phyloP scores from a whole-genome alignment of 176 grass and related monocot species.

The Carex littledalei region DNA sequence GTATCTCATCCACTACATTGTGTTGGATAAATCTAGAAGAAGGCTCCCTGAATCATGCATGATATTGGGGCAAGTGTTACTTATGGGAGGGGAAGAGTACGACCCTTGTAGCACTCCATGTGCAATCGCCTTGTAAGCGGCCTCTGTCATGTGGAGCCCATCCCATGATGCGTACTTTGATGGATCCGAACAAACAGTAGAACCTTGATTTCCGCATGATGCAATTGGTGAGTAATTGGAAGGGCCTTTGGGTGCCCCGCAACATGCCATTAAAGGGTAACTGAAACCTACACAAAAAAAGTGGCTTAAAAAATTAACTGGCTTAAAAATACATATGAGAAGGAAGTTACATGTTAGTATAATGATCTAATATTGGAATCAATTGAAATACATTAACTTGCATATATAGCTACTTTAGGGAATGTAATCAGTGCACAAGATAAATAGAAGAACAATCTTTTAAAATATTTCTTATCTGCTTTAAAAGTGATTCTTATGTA shows the following conservation, averaged over 20 bases:
- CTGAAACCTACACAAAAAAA: slow-evolving; percentile 37
- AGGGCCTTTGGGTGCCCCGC: slow-evolving; percentile 50
- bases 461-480: too few species aligned
- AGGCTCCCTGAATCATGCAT: background rate
- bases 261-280: slow-evolving; percentile 57
- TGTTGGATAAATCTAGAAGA: background rate
- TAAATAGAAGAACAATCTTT: too few species aligned
- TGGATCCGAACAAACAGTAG: slow-evolving; percentile 51
- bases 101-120: slow-evolving; percentile 45
- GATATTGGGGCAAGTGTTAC: slow-evolving; percentile 11
- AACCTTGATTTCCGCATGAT: slow-evolving; percentile 43
- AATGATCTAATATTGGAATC: background rate
- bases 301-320: too few species aligned
- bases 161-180: slow-evolving; percentile 70
- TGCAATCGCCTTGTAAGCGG: slow-evolving; percentile 54
- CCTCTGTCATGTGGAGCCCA: slow-evolving; percentile 71
- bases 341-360: background rate
- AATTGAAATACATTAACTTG: background rate
- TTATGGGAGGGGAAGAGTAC: slow-evolving; percentile 43
- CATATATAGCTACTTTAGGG: background rate
- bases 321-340: too few species aligned
- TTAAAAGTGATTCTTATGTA: background rate
- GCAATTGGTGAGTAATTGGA: slow-evolving; percentile 35
- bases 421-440: background rate
- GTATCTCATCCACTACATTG: background rate